Evolutionary conservation across 148 eudicot genomes (phyloP).

Genomic region (Amaranthus cruentus): DNA sequence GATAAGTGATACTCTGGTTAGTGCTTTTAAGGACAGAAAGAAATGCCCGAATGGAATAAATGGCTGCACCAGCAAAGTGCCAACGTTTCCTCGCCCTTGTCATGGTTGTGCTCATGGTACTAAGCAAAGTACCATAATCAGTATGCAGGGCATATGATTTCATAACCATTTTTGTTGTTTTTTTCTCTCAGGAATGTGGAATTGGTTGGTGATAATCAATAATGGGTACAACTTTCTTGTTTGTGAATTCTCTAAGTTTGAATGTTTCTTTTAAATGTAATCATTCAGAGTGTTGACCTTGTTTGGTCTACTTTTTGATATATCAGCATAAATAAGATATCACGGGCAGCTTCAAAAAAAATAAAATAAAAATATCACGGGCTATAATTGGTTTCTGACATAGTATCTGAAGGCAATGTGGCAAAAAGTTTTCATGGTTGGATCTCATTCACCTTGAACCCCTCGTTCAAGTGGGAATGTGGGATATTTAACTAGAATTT

Average conservation of each 20-base stretch:
- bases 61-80: constrained; percentile 26
- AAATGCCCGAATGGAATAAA: constrained; percentile 29
- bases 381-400: no score
- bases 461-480: no score
- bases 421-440: no score
- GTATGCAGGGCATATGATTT: neutral
- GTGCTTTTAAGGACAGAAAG: constrained; percentile 21
- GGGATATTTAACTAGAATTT: no score
- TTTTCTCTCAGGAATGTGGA: neutral
- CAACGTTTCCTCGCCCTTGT: constrained; percentile 26
- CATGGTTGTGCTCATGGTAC: constrained; percentile 14
- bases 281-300: no score
- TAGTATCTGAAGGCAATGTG: no score
- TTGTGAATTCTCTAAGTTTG: constrained; percentile 8
- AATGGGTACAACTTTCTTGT: neutral
- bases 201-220: no score
- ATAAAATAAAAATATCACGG: no score
- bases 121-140: constrained; percentile 15
- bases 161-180: constrained; percentile 8
- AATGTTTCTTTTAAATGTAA: neutral
- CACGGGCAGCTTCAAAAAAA: no score
- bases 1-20: neutral
- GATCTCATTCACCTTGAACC: no score
- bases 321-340: no score
- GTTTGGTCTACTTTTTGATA: no score